Conservation (phyloP, 1,139 yeast species). For the Sugiyamaella japonica region DNA sequence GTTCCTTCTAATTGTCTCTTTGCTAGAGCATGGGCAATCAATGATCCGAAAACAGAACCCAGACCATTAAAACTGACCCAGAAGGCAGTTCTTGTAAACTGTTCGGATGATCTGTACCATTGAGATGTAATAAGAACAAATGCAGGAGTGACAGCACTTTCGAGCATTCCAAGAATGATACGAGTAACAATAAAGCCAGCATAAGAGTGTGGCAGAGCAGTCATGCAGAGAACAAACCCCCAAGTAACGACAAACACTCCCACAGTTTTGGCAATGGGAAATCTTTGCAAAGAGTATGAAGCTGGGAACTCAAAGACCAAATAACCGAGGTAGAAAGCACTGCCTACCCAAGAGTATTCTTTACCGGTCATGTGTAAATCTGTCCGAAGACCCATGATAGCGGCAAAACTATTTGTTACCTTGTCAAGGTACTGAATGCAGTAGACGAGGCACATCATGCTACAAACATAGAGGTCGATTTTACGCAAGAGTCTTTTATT, state of each 20-base stretch:
- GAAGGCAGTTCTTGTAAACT: constrained; percentile 50
- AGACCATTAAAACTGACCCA: constrained; percentile 59
- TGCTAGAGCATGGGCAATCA: constrained; percentile 54
- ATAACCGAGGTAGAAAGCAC: constrained; percentile 57
- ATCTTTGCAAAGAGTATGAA: constrained; percentile 50
- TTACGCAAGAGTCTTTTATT: constrained; percentile 48
- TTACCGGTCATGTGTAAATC: constrained; percentile 42
- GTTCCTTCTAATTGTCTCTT: constrained; percentile 39
- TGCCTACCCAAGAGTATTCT: constrained; percentile 54
- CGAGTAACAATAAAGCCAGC: constrained; percentile 54
- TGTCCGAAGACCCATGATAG: constrained; percentile 56
- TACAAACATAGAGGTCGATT: constrained; percentile 55
- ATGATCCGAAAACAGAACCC: constrained; percentile 55
- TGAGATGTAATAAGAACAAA: constrained; percentile 57
- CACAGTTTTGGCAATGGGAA: constrained; percentile 55
- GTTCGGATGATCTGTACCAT: constrained; percentile 56
- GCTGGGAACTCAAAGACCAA: constrained; percentile 55
- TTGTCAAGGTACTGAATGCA: constrained; percentile 69
- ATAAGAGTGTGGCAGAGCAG: constrained; percentile 50
- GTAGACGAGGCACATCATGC: constrained; percentile 56
- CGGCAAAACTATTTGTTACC: constrained; percentile 56
- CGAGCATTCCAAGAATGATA: constrained; percentile 56
- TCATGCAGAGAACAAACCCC: constrained; percentile 52
- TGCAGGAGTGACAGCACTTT: constrained; percentile 59
- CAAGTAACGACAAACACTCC: constrained; percentile 50